Percentiles rank a stretch among this genome's conserved stretches.
Evolutionary conservation across 1,284 basidiomycete species (phyloP).

Genomic region (Ceratobasidium sp.): DNA sequence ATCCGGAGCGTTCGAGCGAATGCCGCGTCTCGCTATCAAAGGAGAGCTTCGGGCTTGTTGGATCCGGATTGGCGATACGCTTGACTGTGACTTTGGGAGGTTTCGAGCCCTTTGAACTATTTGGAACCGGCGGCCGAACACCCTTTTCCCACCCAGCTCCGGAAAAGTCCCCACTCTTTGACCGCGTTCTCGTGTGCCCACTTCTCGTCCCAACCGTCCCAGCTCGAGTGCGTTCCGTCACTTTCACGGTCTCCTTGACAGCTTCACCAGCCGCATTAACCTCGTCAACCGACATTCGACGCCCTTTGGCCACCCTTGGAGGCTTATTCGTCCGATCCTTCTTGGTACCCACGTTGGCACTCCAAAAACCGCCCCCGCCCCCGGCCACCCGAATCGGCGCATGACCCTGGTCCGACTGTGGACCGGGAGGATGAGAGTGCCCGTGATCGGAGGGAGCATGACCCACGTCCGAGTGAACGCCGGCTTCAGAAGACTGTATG

Average conservation of each 20-base stretch:
- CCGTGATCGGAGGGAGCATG: not conserved
- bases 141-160: constrained; percentile 35
- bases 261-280: not conserved
- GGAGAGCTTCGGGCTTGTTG: constrained; percentile 14
- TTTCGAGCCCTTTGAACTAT: not conserved
- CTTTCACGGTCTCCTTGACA: constrained; percentile 10
- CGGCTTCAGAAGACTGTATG: not conserved
- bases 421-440: not conserved
- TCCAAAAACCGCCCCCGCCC: constrained; percentile 24
- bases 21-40: constrained; percentile 21
- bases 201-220: constrained; percentile 29
- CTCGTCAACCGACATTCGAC: constrained; percentile 28
- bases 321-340: constrained; percentile 1
- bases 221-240: constrained; percentile 3
- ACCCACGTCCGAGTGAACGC: constrained; percentile 4
- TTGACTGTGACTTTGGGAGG: not conserved
- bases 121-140: not conserved
- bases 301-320: not conserved
- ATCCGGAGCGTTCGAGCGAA: constrained; percentile 21
- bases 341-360: constrained; percentile 5
- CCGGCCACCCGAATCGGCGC: constrained; percentile 36
- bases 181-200: constrained; percentile 27
- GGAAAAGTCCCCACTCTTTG: constrained; percentile 39
- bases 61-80: constrained; percentile 17
- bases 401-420: constrained; percentile 15